Base-by-base conservation (phyloP, 306 rosid genomes). In the Hippophae tibetana region DNA sequence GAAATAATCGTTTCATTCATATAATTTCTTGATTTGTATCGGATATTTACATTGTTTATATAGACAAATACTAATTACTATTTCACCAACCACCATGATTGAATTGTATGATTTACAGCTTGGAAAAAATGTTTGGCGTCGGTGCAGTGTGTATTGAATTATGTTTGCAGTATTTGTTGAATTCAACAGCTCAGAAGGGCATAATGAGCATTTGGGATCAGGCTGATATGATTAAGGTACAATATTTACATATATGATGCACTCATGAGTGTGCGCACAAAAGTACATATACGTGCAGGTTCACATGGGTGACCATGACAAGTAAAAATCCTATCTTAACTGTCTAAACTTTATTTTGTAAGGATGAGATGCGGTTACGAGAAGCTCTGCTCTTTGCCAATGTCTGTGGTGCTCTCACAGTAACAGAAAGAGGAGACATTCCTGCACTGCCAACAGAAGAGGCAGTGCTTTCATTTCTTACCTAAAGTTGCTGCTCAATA, bases 211-310 rank as follows among this genome's bases (percentile, higher is more conserved):
- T n/a, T n/a, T n/a, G n/a, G n/a, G n/a, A n/a, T n/a, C 81, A 82
- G 61, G 89, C 95, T 7, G 95, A 90, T 80, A 54, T 90, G 42
- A 85, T 87, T 52, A 90, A 90, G 97, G 95, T 88, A 68, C 58
- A 7, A 12, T 60, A 42, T 38, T 47, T 10, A 7, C 8, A 41
- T 8, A 43, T 27, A 45, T 13, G 27, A 46, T 18, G 25, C 55
- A 13, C 43, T 57, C 23, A 49, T n/a, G 46, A 41, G 38, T 31
- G 38, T 2, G 38, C 5, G 3, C 38, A 31, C 8, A 55, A 61
- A 27, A 50, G 43, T 50, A 31, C 54, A 48, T 58, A 47, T 49
- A 3, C 46, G n/a, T 6, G 49, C 23, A 18, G 23, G 26, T 55
- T 18, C 43, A 23, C 54, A 13, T 31, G 7, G 5, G n/a, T 50